Base-by-base conservation (phyloP, 2,329 filamentous ascomycete species). In the Botrytis paeoniae region DNA sequence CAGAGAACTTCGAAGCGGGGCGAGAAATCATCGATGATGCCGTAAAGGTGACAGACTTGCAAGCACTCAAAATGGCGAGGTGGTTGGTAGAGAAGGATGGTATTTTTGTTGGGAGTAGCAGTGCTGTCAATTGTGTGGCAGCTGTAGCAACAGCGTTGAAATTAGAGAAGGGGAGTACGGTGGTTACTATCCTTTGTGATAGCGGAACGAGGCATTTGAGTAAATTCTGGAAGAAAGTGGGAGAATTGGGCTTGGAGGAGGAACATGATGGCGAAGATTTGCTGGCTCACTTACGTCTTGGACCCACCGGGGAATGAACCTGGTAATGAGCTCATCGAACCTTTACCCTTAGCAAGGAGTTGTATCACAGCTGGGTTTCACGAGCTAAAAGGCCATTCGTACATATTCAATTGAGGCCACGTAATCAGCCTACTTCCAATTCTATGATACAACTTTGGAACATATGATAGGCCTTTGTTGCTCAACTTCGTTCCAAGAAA, bases 1-100 rank as follows among this genome's bases (percentile, higher is more conserved):
- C 96, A 1, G 88, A 90, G 70, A 99, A 98, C 82, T 96, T 99
- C 76, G 93, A 97, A 81, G 91, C 91, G 41, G 96, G 95, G 0
- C 87, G 93, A 76, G 91, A 95, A 79, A 83, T 98, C 72, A 89
- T 99, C 70, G 94, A 98, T 81, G 94, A 98, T 83, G 95, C 96
- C 4, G 90, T 98, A 54, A 89, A 91, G 74, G 94, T 99, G 22
- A 93, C 89, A 4, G 97, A 99, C 82, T 89, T 90, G 68, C 95
- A 99, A 84, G 96, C 96, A 20, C 90, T 93, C 81, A 88, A 87
- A 71, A 99, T 99, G 96, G 96, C 95, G n/a, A 87, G 93, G 75
- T 98, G 94, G 94, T 84, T 99, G 59, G 95, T 98, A 14, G 95
- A 98, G 83, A 92, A 95, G 76, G 96, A 99, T 82, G 96, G 96